Base-by-base conservation (phyloP, 371 early-diverging fungal genomes). In the Zychaea mexicana region DNA sequence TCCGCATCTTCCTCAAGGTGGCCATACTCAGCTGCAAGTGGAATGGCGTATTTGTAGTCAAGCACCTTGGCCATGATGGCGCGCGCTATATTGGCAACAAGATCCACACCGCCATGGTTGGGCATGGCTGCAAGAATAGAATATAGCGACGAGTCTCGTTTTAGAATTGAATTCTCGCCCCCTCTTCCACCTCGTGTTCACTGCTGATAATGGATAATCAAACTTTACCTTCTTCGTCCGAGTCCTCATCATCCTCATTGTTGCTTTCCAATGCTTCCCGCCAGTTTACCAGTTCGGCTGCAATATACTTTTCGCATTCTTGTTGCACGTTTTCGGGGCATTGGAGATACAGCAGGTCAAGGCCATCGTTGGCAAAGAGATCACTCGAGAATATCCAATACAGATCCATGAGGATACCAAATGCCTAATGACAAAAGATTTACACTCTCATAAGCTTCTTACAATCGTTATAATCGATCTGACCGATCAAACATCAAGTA, bases 331-430 rank as follows among this genome's bases (percentile, higher is more conserved):
- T 61, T 12, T 58, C 62, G 3, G 84, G 68, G 45, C 83, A 86
- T 8, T 57, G 55, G 22, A 76, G 67, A 52, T 70, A 66, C 30
- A 84, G 58, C 8, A 71, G 60, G 13, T 69, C 67, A n/a, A 80
- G 62, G 15, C 70, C 72, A 12, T 52, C 45, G 6, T 59, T 45
- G 22, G 61, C 70, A 69, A 84, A 85, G 55, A 84, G 60, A 17
- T 85, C 83, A 19, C 81, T 80, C 2, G 78, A 76, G 67, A 86
- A 86, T 6, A 88, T 62, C 85, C 85, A 85, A 61, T 84, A 83
- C 0, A 84, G 57, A 57, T 85, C 86, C 8, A 86, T 74, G 26
- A 85, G 32, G 31, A 73, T 70, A 31, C 78, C 79, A 63, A 84
- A 84, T 12, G 84, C 77, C 75, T 78, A 30, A 17, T 17, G n/a